Evolutionary conservation across 2,329 filamentous ascomycete genomes (phyloP), one percentile per base, ranked within the genome.

Genomic region (Venturia oleaginea): DNA sequence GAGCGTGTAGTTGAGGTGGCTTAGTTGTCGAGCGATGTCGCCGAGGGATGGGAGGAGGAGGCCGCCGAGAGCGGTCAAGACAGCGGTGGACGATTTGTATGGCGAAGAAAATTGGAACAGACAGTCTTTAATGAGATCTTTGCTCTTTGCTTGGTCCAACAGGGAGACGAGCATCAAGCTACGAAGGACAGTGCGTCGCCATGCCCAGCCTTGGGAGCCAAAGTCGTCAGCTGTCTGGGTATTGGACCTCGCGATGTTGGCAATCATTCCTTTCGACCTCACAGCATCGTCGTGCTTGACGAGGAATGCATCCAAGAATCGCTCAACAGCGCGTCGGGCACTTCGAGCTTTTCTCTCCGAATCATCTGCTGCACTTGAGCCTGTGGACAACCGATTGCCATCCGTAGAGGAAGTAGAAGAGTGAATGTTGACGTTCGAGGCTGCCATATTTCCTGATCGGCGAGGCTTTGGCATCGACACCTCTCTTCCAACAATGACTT

Each of bases 151-250:
- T 65, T 80, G 79, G 68, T 88, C 85, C 15, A 88, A 76, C 19
- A 88, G 75, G 64, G 81, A 76, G 60, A 87, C 76, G 2, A 87
- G 77, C 81, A 86, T 82, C 54, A 86, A 74, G 68, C 83, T 84
- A 40, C 84, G 80, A 48, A 85, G 74, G 15, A 83, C 74, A 3
- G 81, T 86, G 60, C 82, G 82, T 65, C 80, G 78, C 77, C 84
- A 85, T 34, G 76, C 75, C 76, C 77, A 81, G 22, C 72, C 76
- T 61, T 76, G 73, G 6, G 73, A 75, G 19, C 79, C 78, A 64
- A 76, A 75, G 60, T 78, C 75, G 37, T 75, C 72, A 11, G 67
- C 70, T 13, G 69, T 65, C 24, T 69, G 68, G 2, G 76, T 73
- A 4, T 40, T 51, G 7, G 71, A 71, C 1, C 75, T 70, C 19